Base-by-base conservation (phyloP, 352 stramenopile genomes). In the Pythium chondricola region DNA sequence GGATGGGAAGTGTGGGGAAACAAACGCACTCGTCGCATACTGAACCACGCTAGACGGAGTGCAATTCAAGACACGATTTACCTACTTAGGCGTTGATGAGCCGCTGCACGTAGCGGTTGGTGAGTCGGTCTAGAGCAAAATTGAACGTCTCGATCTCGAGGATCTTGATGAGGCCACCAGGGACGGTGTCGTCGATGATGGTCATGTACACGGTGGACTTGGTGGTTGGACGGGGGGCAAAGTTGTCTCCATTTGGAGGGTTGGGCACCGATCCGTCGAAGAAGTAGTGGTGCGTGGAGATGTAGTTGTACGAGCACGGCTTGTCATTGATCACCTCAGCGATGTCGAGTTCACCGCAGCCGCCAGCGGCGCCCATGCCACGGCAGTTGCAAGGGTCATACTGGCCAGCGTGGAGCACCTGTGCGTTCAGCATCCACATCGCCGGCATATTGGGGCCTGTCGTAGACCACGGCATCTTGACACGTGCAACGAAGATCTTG, bases 271-370 rank as follows among this genome's bases (percentile, higher is more conserved):
- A 48, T 14, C 65, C 71, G 35, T 88, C 66, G 59, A 67, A 79
- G 46, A 76, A 83, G 66, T 88, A 88, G 58, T 80, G 72, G 58
- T 88, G 74, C 13, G 73, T 85, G 14, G 64, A 66, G 9, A 85
- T 42, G 39, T 60, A 69, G 39, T 78, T 49, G 4, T 48, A 51
- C 9, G 9, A 16, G 0, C 29, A 4, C 45, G 76, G 79, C 36
- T 58, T 42, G 50, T 79, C 69, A 9, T 58, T 36, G 35, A 88
- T 79, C 13, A 85, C 76, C 54, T 88, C 73, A 10, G 69, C 71
- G 48, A 84, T 71, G 57, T 85, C 71, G 7, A 88, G 71, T 58
- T 88, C 73, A 13, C 71, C 76, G 30, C 73, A 88, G 29, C 73
- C 71, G 24, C 73, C 76, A 4, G 59, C 58, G 2, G 64, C 18